Evolutionary conservation across 2,329 filamentous ascomycete genomes (phyloP).

Genomic region (Calycina herbarum): DNA sequence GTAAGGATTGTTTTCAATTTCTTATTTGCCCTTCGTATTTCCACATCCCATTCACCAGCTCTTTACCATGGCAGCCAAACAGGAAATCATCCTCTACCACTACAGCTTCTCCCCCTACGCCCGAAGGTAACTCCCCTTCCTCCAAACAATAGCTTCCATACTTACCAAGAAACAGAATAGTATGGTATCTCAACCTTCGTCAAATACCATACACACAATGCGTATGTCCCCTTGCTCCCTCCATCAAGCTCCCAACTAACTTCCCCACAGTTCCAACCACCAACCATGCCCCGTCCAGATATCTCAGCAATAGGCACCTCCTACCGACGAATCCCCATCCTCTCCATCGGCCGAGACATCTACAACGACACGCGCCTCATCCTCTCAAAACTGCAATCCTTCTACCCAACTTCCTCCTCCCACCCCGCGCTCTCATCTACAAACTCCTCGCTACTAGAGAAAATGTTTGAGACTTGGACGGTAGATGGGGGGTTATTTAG

Average conservation of each 20-base stretch:
- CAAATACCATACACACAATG: conserved; percentile 68
- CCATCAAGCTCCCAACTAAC: conserved; percentile 11
- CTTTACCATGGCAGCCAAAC: conserved; percentile 16
- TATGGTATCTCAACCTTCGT: conserved; percentile 68
- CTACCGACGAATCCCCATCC: conserved; percentile 69
- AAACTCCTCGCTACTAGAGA: conserved; percentile 46
- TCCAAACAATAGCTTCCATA: neutral
- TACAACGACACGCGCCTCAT: conserved; percentile 72
- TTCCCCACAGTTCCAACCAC: conserved; percentile 58
- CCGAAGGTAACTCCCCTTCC: conserved; percentile 40
- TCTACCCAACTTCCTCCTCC: conserved; percentile 47
- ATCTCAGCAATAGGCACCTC: conserved; percentile 58
- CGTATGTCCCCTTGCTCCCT: conserved; percentile 45
- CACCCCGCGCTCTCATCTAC: conserved; percentile 38
- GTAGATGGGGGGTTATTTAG: conserved; percentile 59
- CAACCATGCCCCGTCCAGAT: conserved; percentile 65
- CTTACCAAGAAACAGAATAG: conserved; percentile 39
- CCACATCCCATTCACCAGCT: neutral
- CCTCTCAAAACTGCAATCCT: conserved; percentile 59
- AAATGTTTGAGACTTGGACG: conserved; percentile 56
- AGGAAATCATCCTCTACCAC: conserved; percentile 57
- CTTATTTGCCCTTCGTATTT: neutral
- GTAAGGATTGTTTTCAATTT: neutral
- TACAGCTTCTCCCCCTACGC: conserved; percentile 67
- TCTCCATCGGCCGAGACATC: conserved; percentile 65